Percentiles rank a stretch among this genome's conserved stretches.
These are phyloP conservation scores for Pueraria montana DNA, from an alignment of 306 rosid genomes.

Conservation along the genomic window DNA sequence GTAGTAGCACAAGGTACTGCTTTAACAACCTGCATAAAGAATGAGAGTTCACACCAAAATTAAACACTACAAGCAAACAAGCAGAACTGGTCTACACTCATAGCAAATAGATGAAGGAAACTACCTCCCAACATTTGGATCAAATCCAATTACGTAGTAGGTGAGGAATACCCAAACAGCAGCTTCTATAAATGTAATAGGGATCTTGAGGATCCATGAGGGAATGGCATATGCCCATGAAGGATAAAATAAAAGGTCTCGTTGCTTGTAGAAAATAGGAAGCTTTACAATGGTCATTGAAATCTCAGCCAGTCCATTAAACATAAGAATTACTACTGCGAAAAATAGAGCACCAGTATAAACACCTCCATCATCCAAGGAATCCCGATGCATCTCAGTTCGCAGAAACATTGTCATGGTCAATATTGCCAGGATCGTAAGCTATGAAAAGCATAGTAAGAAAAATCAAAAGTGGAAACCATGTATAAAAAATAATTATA, in stretches of 20 bases:
- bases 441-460: constrained; percentile 49
- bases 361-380: constrained; percentile 61
- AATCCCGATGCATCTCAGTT: constrained; percentile 72
- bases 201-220: constrained; percentile 62
- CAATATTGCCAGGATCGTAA: constrained; percentile 55
- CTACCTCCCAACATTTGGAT: constrained; percentile 65
- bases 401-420: constrained; percentile 70
- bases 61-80: constrained; percentile 9
- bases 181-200: constrained; percentile 57
- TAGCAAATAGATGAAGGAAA: background rate
- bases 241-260: constrained; percentile 71
- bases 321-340: constrained; percentile 52
- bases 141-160: constrained; percentile 69
- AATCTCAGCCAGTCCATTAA: constrained; percentile 66
- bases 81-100: constrained; percentile 3
- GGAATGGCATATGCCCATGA: constrained; percentile 75
- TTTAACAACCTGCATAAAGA: constrained; percentile 54
- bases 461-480: constrained; percentile 1
- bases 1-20: constrained; percentile 53
- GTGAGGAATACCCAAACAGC: constrained; percentile 66
- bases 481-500: background rate
- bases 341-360: constrained; percentile 64
- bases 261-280: constrained; percentile 74
- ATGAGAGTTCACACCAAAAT: constrained; percentile 12
- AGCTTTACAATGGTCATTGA: constrained; percentile 63